Conservation (phyloP, 2,329 filamentous ascomycete genomes). For the Phyllosticta ampelicida region DNA sequence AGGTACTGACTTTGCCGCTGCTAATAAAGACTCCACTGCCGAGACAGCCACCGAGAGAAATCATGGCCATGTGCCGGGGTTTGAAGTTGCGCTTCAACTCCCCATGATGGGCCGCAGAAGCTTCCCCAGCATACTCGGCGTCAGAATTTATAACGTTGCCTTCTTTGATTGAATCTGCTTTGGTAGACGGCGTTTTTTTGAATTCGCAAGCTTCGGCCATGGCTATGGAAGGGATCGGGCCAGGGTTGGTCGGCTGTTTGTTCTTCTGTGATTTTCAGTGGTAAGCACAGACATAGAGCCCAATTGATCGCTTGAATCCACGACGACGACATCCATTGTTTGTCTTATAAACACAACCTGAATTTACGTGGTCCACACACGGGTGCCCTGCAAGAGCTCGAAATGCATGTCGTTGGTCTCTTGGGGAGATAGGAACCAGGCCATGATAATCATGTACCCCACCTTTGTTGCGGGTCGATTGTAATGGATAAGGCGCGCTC, state of each 20-base stretch:
- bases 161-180: background rate
- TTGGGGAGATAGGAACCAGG: background rate
- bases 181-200: background rate
- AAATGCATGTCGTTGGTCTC: background rate
- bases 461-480: background rate
- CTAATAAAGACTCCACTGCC: background rate
- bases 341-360: background rate
- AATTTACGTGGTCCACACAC: background rate
- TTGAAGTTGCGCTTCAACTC: background rate
- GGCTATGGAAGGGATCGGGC: background rate
- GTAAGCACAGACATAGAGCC: background rate
- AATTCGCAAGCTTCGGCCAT: background rate
- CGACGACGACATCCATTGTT: background rate
- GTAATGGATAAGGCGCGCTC: background rate
- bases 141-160: background rate
- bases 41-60: background rate
- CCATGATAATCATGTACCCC: background rate
- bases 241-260: background rate
- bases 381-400: background rate
- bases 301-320: background rate
- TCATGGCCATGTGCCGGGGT: background rate
- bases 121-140: background rate
- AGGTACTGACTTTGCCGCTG: background rate
- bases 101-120: background rate
- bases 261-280: background rate